Conservation (phyloP, 31 red algal species). For the Asparagopsis taxiformis region DNA sequence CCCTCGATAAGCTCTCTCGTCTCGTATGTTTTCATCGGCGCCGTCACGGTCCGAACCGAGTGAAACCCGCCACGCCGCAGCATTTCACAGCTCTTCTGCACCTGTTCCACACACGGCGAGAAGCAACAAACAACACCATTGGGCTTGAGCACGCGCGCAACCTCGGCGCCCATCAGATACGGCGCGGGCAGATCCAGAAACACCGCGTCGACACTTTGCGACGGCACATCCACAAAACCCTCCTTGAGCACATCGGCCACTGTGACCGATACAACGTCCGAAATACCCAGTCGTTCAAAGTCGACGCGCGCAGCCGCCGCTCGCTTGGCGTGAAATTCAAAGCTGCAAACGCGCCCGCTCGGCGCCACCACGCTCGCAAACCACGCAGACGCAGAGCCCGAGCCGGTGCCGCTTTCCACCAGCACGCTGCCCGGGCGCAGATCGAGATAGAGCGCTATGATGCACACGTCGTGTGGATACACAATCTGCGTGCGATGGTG, state of each 20-base stretch:
- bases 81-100: conserved; percentile 32
- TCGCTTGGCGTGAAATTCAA: conserved; percentile 78
- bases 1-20: conserved; percentile 16
- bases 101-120: conserved; percentile 94
- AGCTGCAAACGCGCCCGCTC: conserved; percentile 56
- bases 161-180: conserved; percentile 40
- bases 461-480: conserved; percentile 76
- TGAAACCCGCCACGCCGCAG: conserved; percentile 35
- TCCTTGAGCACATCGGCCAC: conserved; percentile 54
- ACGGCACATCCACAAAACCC: conserved; percentile 61
- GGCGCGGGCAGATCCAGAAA: conserved; percentile 91
- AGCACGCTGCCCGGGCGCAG: conserved; percentile 68
- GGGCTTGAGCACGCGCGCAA: conserved; percentile 25
- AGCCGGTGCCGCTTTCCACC: conserved; percentile 89
- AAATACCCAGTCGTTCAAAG: conserved; percentile 33
- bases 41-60: conserved; percentile 50
- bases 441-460: conserved; percentile 65
- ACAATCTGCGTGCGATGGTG: conserved; percentile 94
- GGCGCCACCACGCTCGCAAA: conserved; percentile 80
- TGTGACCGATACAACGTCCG: conserved; percentile 20
- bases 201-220: conserved; percentile 63
- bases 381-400: conserved; percentile 57
- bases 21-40: conserved; percentile 47
- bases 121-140: conserved; percentile 76
- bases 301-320: conserved; percentile 35